Percentiles rank a stretch among this genome's conserved stretches.
Conservation (phyloP, 2,329 filamentous ascomycete genomes). For the Penicillium sp. region DNA sequence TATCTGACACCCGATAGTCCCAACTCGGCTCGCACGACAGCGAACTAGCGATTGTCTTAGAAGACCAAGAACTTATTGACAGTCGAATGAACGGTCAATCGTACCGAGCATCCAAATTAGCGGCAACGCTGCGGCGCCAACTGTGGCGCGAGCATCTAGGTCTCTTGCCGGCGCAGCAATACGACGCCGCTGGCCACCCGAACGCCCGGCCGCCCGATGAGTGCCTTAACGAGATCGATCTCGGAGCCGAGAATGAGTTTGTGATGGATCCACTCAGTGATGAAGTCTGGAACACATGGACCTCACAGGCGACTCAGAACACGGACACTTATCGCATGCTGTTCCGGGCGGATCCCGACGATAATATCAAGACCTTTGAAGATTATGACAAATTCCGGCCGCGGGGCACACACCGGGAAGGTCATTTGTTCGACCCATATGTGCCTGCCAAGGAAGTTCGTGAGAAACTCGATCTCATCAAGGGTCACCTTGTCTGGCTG, state of each 20-base stretch:
- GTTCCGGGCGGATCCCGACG: constrained; percentile 87
- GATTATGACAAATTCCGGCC: constrained; percentile 79
- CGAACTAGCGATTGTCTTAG: constrained; percentile 85
- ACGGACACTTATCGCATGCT: constrained; percentile 75
- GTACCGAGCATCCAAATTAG: constrained; percentile 70
- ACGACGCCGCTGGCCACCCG: constrained; percentile 61
- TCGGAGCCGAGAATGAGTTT: constrained; percentile 62
- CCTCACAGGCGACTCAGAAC: constrained; percentile 66
- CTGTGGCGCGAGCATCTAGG: constrained; percentile 92
- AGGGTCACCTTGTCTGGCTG: constrained; percentile 92
- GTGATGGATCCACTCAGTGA: constrained; percentile 71
- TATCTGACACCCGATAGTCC: constrained; percentile 44
- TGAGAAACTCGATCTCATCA: constrained; percentile 70
- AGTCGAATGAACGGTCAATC: constrained; percentile 69
- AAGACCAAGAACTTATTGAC: constrained; percentile 68
- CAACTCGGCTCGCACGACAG: constrained; percentile 82
- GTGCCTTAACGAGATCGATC: constrained; percentile 69
- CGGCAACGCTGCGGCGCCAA: constrained; percentile 73
- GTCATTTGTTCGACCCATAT: constrained; percentile 81
- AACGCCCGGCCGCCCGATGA: constrained; percentile 74
- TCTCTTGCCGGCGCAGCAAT: constrained; percentile 67
- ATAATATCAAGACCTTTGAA: constrained; percentile 81
- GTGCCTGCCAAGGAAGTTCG: constrained; percentile 69
- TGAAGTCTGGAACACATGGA: constrained; percentile 70
- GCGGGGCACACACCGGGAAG: constrained; percentile 64